These are phyloP conservation scores for Yamadazyma sp. DNA, from an alignment of 1,139 yeast genomes.

Conservation along the genomic window DNA sequence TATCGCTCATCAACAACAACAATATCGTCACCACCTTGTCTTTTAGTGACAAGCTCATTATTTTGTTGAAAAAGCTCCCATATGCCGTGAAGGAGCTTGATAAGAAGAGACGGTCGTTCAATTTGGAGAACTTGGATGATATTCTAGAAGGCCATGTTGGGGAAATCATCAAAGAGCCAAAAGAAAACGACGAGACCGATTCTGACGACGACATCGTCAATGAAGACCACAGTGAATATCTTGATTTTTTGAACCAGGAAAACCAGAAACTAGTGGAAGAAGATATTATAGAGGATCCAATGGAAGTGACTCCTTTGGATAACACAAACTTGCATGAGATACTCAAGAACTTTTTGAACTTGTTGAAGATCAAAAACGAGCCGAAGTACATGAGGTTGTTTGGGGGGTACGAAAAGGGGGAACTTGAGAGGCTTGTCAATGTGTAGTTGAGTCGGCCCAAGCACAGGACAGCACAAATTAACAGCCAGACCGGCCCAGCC, in stretches of 20 bases:
- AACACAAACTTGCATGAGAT: constrained; percentile 56
- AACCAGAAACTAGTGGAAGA: constrained; percentile 50
- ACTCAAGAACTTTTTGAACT: constrained; percentile 17
- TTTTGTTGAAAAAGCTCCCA: constrained; percentile 57
- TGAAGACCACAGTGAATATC: constrained; percentile 37
- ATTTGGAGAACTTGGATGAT: constrained; percentile 12
- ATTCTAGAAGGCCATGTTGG: too few species aligned
- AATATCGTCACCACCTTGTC: constrained; percentile 18
- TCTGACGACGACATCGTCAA: constrained; percentile 8
- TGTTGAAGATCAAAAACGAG: constrained; percentile 14
- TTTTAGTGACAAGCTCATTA: constrained; percentile 14
- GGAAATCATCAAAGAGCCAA: too few species aligned
- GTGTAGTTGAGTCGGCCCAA: too few species aligned
- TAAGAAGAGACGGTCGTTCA: constrained; percentile 52
- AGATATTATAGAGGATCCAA: constrained; percentile 74
- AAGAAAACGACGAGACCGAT: constrained; percentile 12
- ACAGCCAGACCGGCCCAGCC: too few species aligned
- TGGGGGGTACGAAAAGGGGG: constrained; percentile 12
- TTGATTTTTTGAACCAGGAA: constrained; percentile 38
- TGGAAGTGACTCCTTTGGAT: constrained; percentile 77
- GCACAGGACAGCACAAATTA: too few species aligned
- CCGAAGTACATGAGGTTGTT: constrained; percentile 16
- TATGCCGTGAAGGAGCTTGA: constrained; percentile 66
- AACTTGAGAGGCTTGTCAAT: constrained; percentile 5
- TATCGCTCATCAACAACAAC: constrained; percentile 46